A percentile compares a stretch with the other conserved stretches of the same genome.
These are phyloP conservation scores for Garcileccinum viscosum DNA, from an alignment of 1,284 basidiomycete species.

Conservation along the genomic window DNA sequence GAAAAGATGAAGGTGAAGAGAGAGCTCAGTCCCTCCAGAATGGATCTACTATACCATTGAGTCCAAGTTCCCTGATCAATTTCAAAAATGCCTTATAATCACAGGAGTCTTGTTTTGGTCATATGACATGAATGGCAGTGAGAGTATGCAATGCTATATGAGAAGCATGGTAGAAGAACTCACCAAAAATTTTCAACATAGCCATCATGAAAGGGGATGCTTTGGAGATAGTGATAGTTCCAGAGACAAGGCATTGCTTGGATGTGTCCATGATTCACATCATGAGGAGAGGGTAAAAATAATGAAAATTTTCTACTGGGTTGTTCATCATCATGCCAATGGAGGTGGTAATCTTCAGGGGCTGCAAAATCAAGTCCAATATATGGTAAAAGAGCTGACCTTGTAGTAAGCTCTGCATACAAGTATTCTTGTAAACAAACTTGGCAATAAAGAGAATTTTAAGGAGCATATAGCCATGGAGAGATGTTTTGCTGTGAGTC, in stretches of 20 bases:
- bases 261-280: background rate
- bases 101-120: background rate
- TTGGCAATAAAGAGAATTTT: conserved; percentile 41
- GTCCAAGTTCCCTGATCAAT: background rate
- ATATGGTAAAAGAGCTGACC: conserved; percentile 35
- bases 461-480: conserved; percentile 30
- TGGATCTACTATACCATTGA: background rate
- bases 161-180: background rate
- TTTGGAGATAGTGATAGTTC: background rate
- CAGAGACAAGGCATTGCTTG: background rate
- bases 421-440: conserved; percentile 21
- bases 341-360: conserved; percentile 32
- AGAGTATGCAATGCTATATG: background rate
- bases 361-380: conserved; percentile 35
- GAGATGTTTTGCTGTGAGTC: no score
- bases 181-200: background rate
- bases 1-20: no score
- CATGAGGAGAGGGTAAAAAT: conserved; percentile 7
- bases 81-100: background rate
- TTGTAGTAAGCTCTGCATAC: background rate
- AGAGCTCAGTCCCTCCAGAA: background rate
- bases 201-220: conserved; percentile 13
- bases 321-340: conserved; percentile 32
- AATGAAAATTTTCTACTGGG: conserved; percentile 24
- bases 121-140: background rate